A percentile compares a stretch with the other conserved stretches of the same genome.
These are phyloP conservation scores for Saccharomyces hybrid DNA, from an alignment of 1,139 yeast species.

Conservation along the genomic window DNA sequence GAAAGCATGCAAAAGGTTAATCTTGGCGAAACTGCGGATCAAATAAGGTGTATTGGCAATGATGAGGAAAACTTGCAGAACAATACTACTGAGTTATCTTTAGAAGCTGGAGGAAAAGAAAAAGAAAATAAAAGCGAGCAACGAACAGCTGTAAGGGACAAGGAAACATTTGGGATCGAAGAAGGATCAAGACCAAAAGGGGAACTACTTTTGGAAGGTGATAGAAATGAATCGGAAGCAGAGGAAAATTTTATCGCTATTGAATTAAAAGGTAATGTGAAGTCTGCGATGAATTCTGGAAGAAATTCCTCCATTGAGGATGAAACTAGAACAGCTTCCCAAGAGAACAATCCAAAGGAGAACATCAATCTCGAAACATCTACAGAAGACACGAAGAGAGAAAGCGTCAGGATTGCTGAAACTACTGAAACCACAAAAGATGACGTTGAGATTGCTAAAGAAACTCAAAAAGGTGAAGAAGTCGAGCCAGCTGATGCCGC, in stretches of 20 bases:
- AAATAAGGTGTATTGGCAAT: not conserved
- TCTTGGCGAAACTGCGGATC: not conserved
- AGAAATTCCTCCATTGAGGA: not conserved
- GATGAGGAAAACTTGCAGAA: not conserved
- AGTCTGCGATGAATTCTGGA: not conserved
- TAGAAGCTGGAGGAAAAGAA: not conserved
- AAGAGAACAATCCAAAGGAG: not conserved
- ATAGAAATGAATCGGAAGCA: not conserved
- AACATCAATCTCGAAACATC: not conserved
- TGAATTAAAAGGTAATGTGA: not conserved
- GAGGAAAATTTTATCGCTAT: not conserved
- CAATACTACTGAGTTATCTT: not conserved
- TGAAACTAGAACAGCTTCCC: not conserved
- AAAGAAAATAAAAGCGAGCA: not conserved
- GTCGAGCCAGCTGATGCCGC: not conserved
- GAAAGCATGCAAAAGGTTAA: not conserved
- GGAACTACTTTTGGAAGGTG: not conserved
- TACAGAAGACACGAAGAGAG: not conserved
- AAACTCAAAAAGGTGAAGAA: not conserved
- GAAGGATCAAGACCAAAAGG: not conserved
- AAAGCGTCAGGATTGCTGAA: not conserved
- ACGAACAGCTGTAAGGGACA: not conserved
- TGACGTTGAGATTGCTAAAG: not conserved
- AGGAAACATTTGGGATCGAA: not conserved
- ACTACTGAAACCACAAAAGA: not conserved